These are phyloP conservation scores for Adenanthera pavonina DNA, from an alignment of 306 rosid species.

Conservation along the genomic window DNA sequence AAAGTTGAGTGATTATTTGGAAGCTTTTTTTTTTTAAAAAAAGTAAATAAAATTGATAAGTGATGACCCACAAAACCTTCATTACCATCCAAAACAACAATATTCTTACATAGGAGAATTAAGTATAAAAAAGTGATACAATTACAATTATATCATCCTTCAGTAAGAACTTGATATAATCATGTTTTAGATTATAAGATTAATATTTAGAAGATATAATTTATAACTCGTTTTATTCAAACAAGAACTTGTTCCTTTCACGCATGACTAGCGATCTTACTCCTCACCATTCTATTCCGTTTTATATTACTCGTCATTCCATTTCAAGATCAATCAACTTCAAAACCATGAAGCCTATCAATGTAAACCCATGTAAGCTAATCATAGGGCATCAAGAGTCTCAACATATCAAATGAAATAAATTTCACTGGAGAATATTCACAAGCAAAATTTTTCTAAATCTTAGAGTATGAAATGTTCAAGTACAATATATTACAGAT, in stretches of 20 bases:
- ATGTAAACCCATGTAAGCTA: background rate
- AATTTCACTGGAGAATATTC: background rate
- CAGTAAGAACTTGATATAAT: background rate
- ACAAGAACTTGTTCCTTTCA: background rate
- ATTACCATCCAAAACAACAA: background rate
- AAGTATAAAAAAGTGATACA: background rate
- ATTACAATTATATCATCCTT: background rate
- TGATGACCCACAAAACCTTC: background rate
- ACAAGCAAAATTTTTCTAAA: background rate
- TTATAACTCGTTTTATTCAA: background rate
- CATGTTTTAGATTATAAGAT: background rate
- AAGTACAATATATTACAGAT: background rate
- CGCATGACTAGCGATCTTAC: background rate
- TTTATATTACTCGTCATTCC: too few relatives aligned
- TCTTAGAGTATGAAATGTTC: background rate
- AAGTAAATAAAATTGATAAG: background rate
- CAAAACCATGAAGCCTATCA: background rate
- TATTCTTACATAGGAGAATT: background rate
- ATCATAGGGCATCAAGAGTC: background rate
- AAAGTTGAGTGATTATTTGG: background rate
- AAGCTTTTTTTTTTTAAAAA: background rate
- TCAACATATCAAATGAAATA: background rate
- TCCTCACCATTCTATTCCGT: background rate
- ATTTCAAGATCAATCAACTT: background rate
- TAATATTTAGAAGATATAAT: too few relatives aligned